phyloP scores from a whole-genome alignment of 495 filamentous ascomycete genomes.

The Trichoderma parareesei region DNA sequence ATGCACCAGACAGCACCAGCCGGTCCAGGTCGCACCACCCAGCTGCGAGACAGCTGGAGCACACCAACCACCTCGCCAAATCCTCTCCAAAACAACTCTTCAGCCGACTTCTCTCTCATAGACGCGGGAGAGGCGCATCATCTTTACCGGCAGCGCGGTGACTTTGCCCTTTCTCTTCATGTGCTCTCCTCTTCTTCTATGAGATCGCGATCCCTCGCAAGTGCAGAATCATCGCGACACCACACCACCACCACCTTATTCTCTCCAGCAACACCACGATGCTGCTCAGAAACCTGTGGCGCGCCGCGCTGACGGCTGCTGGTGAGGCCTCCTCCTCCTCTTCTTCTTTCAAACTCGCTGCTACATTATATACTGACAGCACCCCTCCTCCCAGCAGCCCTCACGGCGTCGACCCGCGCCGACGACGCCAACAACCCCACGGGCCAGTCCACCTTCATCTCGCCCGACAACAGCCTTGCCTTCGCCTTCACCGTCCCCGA shows the following conservation, averaged over 20 bases:
- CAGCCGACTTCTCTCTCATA: too few species aligned
- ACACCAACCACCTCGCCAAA: too few species aligned
- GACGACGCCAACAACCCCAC: not conserved
- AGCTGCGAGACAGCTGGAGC: too few species aligned
- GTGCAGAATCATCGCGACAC: too few species aligned
- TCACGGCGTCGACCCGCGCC: not conserved
- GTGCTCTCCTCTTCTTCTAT: not conserved
- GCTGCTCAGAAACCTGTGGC: conserved; percentile 1
- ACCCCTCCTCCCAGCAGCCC: not conserved
- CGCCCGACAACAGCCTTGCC: not conserved
- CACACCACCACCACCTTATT: too few species aligned
- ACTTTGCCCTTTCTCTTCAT: too few species aligned
- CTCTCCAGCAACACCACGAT: not conserved
- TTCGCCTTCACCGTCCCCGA: conserved; percentile 26
- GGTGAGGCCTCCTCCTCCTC: not conserved
- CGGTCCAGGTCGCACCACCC: too few species aligned
- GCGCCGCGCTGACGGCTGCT: conserved; percentile 3
- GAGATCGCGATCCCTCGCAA: not conserved
- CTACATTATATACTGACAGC: not conserved
- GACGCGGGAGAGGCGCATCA: not conserved
- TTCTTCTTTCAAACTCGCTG: not conserved
- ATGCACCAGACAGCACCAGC: too few species aligned
- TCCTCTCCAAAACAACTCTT: not conserved
- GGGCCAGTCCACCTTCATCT: conserved; percentile 8
- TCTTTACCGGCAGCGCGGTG: not conserved